A percentile compares a stretch with the other conserved stretches of the same genome.
Evolutionary conservation across 2,329 filamentous ascomycete genomes (phyloP).

Genomic region (Samsoniella hepiali): DNA sequence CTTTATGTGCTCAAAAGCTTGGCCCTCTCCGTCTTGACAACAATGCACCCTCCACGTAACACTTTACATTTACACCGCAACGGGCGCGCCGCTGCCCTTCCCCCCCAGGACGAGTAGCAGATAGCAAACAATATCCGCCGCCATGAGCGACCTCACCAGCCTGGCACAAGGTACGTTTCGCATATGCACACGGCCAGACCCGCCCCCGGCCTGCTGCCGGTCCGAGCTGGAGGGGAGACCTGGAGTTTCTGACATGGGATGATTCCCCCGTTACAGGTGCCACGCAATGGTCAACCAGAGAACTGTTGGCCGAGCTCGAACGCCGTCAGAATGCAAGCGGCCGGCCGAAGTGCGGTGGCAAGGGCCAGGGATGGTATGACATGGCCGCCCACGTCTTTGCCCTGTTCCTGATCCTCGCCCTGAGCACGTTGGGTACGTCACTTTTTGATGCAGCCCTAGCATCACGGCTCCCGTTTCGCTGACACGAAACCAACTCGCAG

Average conservation of each 20-base stretch:
- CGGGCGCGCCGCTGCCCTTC: background rate
- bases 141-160: slow-evolving; percentile 11
- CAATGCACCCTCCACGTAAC: background rate
- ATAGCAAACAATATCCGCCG: background rate
- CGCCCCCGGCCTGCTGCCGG: background rate
- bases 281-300: slow-evolving; percentile 47
- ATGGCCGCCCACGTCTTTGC: slow-evolving; percentile 65
- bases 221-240: background rate
- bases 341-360: slow-evolving; percentile 52
- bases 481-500: slow-evolving; percentile 30
- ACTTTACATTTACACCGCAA: background rate
- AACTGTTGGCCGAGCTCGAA: slow-evolving; percentile 51
- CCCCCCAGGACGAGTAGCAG: background rate
- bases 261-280: slow-evolving; percentile 25
- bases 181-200: too few relatives aligned
- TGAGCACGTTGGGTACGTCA: slow-evolving; percentile 56
- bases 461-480: slow-evolving; percentile 14
- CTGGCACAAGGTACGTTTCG: slow-evolving; percentile 15
- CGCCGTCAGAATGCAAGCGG: slow-evolving; percentile 40
- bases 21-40: background rate
- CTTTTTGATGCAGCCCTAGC: background rate
- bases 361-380: slow-evolving; percentile 57
- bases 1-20: slow-evolving; percentile 15
- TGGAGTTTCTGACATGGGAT: slow-evolving; percentile 1
- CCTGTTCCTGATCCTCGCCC: slow-evolving; percentile 59